Base-by-base conservation (phyloP, 192 early-diverging fungal genomes). In the Glomus cerebriforme region DNA sequence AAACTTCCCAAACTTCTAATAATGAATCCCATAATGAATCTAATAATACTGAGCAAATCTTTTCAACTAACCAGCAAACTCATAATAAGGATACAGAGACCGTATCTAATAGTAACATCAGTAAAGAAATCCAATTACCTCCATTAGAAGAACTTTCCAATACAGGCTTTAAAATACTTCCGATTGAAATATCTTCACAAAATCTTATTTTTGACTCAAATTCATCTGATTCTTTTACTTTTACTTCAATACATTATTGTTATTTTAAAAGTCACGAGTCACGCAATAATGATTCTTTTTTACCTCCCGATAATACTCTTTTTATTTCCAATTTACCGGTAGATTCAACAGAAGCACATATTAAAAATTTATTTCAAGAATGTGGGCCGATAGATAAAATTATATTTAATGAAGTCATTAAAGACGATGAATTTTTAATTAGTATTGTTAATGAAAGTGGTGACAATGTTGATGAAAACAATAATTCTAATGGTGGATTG, bases 261-360 rank as follows among this genome's bases (percentile, higher is more conserved):
- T 85, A 81, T 58, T 80, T 85, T 49, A 85, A 83, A 70, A 81
- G 81, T 32, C 84, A 85, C 45, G 84, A 85, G 66, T 78, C 84
- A 24, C 81, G 75, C 15, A 45, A 64, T 19, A 35, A 17, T n/a
- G 12, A 15, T 31, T 22, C 8, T 8, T 17, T 22, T 8, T 34
- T 67, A 34, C 90, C 91, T n/a, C 80, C 83, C 27, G 84, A 86
- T 81, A 88, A 87, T 39, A 92, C 92, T 3, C 78, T 94, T 0
- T 94, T 91, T 75, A 76, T 93, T 70, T 82, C 89, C 66, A 93
- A 93, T 80, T 75, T 93, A 79, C 93, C 93, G 17, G 82, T 84
- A 15, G 93, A 94, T 73, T 84, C 92, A 22, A 92, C 92, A 2
- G 88, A 91, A 74, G 79, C 83, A 29, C 89, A 93, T 66, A 77